phyloP scores from a whole-genome alignment of 352 stramenopile species.

The Globisporangium recalcitrans region DNA sequence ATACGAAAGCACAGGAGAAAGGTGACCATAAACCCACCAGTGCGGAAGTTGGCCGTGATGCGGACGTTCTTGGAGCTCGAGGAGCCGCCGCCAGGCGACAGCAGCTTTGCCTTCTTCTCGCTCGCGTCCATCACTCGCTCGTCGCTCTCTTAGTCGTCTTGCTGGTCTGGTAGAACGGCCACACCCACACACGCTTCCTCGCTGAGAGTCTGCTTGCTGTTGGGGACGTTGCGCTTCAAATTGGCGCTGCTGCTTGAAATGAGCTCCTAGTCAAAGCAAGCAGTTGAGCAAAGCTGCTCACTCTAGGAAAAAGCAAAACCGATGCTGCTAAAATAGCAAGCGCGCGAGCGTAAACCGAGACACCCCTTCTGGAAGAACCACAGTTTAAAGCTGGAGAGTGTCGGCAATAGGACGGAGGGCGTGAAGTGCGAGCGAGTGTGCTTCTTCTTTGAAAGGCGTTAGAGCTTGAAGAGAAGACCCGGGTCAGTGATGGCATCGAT shows the following conservation, averaged over 20 bases:
- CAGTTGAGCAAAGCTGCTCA: background rate
- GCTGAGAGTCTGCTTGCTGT: background rate
- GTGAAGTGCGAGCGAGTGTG: background rate
- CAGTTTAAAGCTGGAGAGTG: no score
- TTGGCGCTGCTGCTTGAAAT: conserved; percentile 4
- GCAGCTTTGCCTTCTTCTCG: conserved; percentile 13
- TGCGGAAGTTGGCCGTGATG: conserved; percentile 67
- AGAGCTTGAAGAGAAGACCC: conserved; percentile 5
- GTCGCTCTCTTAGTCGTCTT: background rate
- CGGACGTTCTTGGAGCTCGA: conserved; percentile 16
- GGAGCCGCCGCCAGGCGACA: conserved; percentile 10
- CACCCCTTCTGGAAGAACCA: background rate
- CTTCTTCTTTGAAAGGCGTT: background rate
- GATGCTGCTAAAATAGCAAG: conserved; percentile 2
- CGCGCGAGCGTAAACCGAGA: background rate
- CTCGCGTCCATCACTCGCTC: conserved; percentile 3
- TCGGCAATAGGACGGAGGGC: background rate
- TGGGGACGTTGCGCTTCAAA: background rate
- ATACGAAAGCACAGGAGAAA: background rate
- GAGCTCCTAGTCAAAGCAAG: conserved; percentile 2
- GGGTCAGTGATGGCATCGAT: background rate
- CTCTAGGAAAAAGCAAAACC: conserved; percentile 7
- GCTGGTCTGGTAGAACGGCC: background rate
- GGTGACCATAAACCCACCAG: conserved; percentile 22
- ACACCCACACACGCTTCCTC: background rate